Percentiles rank a stretch among this genome's conserved stretches.
Evolutionary conservation across 306 rosid genomes (phyloP).

Genomic region (Malus asiatica): DNA sequence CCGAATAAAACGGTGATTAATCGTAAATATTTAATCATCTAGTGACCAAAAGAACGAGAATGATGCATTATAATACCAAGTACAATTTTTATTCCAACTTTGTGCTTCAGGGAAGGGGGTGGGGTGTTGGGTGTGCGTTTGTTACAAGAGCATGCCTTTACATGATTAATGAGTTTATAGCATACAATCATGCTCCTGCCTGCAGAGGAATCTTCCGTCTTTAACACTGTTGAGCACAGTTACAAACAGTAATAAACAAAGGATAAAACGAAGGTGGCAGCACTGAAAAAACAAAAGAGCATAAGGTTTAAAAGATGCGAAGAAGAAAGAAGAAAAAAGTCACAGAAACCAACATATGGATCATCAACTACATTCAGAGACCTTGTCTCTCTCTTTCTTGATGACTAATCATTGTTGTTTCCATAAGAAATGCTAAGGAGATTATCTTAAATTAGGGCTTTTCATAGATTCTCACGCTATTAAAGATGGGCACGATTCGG

Average conservation of each 20-base stretch:
- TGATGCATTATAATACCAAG: not conserved
- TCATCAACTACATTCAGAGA: not conserved
- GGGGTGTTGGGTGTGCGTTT: not conserved
- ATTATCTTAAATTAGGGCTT: too few species aligned
- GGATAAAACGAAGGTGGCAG: not conserved
- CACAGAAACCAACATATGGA: not conserved
- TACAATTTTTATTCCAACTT: not conserved
- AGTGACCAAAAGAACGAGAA: too few species aligned
- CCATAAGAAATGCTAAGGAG: too few species aligned
- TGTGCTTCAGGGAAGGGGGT: not conserved
- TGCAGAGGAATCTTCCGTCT: conserved; percentile 13
- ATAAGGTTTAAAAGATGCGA: not conserved
- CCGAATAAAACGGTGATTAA: not conserved
- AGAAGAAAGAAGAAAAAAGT: not conserved
- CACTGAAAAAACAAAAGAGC: not conserved
- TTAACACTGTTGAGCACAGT: not conserved
- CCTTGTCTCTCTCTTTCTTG: not conserved
- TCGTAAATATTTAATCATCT: too few species aligned
- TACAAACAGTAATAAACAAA: conserved; percentile 3
- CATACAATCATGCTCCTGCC: not conserved
- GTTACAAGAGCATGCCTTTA: not conserved
- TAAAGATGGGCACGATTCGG: too few species aligned
- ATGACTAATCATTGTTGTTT: not conserved
- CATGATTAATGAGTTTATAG: not conserved
- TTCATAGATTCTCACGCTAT: accelerated